These are phyloP conservation scores for Pinus taeda DNA, from an alignment of 75 land plant species.

Conservation along the genomic window DNA sequence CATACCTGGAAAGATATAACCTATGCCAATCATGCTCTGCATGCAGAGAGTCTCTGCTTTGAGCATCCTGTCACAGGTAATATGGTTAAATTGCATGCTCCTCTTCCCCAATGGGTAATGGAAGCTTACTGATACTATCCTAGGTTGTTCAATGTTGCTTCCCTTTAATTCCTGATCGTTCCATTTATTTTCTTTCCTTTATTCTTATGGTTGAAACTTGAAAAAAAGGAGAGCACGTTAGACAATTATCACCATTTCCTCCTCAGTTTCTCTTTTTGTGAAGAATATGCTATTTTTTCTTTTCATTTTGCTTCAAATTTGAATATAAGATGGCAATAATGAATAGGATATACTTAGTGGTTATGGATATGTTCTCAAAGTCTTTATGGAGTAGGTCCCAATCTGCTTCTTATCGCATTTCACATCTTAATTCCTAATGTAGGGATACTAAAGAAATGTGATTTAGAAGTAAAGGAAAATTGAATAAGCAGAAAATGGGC, in stretches of 20 bases:
- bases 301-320: not conserved
- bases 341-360: not conserved
- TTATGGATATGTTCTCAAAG: not conserved
- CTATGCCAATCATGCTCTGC: constrained; percentile 70
- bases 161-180: not conserved
- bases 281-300: not conserved
- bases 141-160: not conserved
- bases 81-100: constrained; percentile 36
- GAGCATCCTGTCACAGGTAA: constrained; percentile 79
- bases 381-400: no score
- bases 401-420: not conserved
- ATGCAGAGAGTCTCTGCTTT: constrained; percentile 85
- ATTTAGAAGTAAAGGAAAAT: not conserved
- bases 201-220: not conserved
- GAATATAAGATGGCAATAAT: not conserved
- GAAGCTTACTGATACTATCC: constrained; percentile 10
- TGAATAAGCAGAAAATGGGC: not conserved
- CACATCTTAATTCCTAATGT: not conserved
- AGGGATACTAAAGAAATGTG: not conserved
- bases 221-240: not conserved
- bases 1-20: constrained; percentile 57
- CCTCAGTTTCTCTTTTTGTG: not conserved
- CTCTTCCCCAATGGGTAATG: constrained; percentile 62
- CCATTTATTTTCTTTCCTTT: not conserved
- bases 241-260: not conserved